These are phyloP conservation scores for Trichoderma atroviride DNA, from an alignment of 2,329 filamentous ascomycete species.

Conservation along the genomic window DNA sequence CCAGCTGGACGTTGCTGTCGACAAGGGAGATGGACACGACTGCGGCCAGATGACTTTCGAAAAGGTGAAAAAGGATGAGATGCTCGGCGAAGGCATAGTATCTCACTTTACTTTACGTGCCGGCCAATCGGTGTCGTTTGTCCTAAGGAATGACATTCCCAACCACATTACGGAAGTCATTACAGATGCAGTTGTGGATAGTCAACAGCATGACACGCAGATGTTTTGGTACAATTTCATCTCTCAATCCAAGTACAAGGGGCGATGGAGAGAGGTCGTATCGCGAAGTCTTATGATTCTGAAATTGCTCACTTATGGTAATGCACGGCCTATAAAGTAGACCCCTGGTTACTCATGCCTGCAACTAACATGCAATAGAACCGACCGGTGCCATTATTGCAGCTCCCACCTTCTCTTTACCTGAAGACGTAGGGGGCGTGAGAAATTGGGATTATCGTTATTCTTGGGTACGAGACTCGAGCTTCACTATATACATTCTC, in stretches of 20 bases:
- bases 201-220: constrained; percentile 69
- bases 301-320: constrained; percentile 71
- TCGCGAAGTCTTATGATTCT: constrained; percentile 71
- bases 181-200: constrained; percentile 59
- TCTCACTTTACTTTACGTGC: constrained; percentile 63
- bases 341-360: background rate
- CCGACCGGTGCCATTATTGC: constrained; percentile 78
- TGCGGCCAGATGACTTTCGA: constrained; percentile 59
- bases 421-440: constrained; percentile 70
- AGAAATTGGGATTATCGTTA: constrained; percentile 75
- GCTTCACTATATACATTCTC: constrained; percentile 77
- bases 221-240: constrained; percentile 76
- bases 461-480: constrained; percentile 76
- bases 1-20: constrained; percentile 69
- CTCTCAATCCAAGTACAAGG: constrained; percentile 68
- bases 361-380: constrained; percentile 45
- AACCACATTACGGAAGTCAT: constrained; percentile 61
- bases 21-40: constrained; percentile 50
- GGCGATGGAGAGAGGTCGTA: constrained; percentile 73
- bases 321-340: background rate
- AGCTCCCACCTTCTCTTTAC: constrained; percentile 75
- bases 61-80: constrained; percentile 53
- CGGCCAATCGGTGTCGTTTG: constrained; percentile 69
- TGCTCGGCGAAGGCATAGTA: constrained; percentile 64
- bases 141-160: constrained; percentile 64